Percentiles rank a stretch among this genome's conserved stretches.
These are phyloP conservation scores for Scutellaria minor DNA, from an alignment of 257 asterid species.

Conservation along the genomic window DNA sequence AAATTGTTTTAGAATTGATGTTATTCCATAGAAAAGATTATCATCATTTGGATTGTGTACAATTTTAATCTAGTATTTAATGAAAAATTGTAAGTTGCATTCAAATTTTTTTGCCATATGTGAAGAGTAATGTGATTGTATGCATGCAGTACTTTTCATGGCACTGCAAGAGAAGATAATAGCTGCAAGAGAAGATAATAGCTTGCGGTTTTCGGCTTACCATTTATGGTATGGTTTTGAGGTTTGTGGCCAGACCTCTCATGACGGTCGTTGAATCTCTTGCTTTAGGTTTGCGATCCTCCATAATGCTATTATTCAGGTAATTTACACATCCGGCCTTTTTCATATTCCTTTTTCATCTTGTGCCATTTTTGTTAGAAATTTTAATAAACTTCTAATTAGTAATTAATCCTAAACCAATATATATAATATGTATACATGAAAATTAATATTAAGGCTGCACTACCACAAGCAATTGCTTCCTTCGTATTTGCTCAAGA, in stretches of 20 bases:
- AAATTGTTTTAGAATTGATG: no score
- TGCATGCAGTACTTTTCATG: constrained; percentile 69
- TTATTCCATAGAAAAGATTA: no score
- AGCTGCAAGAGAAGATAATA: no score
- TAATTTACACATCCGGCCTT: background rate
- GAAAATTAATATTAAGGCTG: constrained; percentile 46
- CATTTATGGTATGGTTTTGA: constrained; percentile 53
- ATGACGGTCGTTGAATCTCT: constrained; percentile 53
- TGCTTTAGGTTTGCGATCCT: constrained; percentile 57
- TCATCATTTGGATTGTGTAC: no score
- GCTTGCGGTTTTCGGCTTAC: constrained; percentile 57
- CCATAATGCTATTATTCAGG: constrained; percentile 62
- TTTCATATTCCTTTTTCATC: no score
- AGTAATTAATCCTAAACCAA: no score
- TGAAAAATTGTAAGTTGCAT: no score
- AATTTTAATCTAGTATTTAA: no score
- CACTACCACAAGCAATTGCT: constrained; percentile 70
- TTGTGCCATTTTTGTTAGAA: no score
- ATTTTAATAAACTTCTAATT: no score
- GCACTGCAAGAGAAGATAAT: constrained; percentile 68
- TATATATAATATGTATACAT: no score
- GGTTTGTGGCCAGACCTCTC: constrained; percentile 64
- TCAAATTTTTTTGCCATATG: no score
- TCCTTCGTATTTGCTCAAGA: constrained; percentile 80
- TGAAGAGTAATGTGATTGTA: background rate